Conservation (phyloP, 345 rosid genomes). For the Camelina sativa region DNA sequence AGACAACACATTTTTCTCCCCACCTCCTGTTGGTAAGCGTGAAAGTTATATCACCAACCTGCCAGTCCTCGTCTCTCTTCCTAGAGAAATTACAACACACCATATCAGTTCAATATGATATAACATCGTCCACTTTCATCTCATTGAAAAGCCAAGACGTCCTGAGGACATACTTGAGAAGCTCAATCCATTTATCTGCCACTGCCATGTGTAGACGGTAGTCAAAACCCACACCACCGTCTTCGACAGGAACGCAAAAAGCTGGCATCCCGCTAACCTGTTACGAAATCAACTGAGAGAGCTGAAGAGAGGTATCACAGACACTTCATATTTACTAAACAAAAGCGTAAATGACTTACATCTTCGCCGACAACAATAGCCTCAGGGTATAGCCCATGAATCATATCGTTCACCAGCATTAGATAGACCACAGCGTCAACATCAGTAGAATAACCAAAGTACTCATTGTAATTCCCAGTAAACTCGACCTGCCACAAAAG, state of each 20-base stretch:
- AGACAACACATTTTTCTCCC: conserved; percentile 79
- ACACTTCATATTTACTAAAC: conserved; percentile 9
- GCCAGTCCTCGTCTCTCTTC: conserved; percentile 90
- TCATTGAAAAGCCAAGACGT: conserved; percentile 14
- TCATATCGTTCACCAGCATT: conserved; percentile 94
- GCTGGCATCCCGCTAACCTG: conserved; percentile 99
- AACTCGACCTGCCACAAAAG: conserved; percentile 63
- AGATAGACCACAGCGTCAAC: conserved; percentile 88
- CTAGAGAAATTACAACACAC: conserved; percentile 49
- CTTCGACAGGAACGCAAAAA: conserved; percentile 80
- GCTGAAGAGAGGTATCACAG: not conserved
- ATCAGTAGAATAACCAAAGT: conserved; percentile 91
- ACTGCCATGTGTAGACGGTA: conserved; percentile 97
- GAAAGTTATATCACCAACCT: conserved; percentile 70
- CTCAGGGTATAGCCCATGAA: conserved; percentile 92
- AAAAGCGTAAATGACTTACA: conserved; percentile 55
- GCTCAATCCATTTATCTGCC: conserved; percentile 97
- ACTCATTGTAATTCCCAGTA: conserved; percentile 90
- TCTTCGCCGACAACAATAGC: conserved; percentile 94
- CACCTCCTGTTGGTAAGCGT: conserved; percentile 90
- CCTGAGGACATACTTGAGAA: conserved; percentile 67
- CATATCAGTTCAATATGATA: conserved; percentile 17
- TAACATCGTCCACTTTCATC: not conserved
- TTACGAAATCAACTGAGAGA: conserved; percentile 25
- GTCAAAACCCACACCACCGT: conserved; percentile 98